Base-by-base conservation (phyloP, 2,329 filamentous ascomycete species). In the Endocalyx cinctus region DNA sequence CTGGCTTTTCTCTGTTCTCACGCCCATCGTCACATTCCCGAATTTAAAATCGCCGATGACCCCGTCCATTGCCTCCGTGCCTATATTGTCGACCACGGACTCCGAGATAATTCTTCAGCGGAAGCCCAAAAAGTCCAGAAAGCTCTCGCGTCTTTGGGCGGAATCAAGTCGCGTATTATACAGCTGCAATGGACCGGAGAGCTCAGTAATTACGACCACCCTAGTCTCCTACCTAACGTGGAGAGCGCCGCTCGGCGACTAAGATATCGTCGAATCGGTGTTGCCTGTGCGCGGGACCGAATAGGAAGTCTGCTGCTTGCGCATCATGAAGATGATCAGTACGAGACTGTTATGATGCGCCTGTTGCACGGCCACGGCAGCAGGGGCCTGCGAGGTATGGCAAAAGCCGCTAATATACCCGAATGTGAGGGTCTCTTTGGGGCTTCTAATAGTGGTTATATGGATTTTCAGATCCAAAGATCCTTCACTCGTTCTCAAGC, bases 241-340 rank as follows among this genome's bases (percentile, higher is more conserved):
- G 92, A 97, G 62, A 83, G 79, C 4, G 54, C 79, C 15, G 90
- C 90, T 6, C 79, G 92, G 16, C 73, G 62, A 15, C 67, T 82
- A 20, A 79, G 92, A 11, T 97, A 89, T 58, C 81, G 77, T 41
- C 65, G 69, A 1, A 59, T 97, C 2, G 89, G 84, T 1, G 54
- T 48, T 11, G 68, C 71, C 6, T 88, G 84, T 54, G 58, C 59
- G 12, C 55, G 62, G 2, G 46, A 63, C 5, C 54, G 62, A 0
- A 74, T 84, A 4, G 61, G 59, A 5, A 74, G 76, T 14, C 57
- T 97, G 2, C 72, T 96, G 25, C 65, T 94, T 17, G 92, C 82
- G 4, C 92, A 98, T 54, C 92, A 98, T 55, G 69, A 74, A 41
- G 89, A 96, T 51, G 92, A 98, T 51, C 87, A 92, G 52, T 84